Evolutionary conservation across 75 land plant genomes (phyloP).

Genomic region (Pinus taeda): DNA sequence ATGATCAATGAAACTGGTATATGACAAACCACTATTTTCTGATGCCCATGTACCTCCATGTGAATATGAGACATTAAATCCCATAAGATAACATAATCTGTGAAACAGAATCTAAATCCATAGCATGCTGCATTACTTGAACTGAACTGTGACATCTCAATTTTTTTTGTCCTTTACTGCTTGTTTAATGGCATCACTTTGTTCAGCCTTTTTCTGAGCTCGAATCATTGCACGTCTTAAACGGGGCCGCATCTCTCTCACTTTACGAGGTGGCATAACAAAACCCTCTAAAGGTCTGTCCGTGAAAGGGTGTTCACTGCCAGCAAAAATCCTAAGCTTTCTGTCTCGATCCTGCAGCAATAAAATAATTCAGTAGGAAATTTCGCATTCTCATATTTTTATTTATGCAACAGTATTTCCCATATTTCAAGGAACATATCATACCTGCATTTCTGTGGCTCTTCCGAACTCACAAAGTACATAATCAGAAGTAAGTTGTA

Average conservation of each 20-base stretch:
- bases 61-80: background rate
- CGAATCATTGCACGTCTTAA: conserved; percentile 67
- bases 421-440: no score
- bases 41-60: background rate
- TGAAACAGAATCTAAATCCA: background rate
- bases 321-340: conserved; percentile 83
- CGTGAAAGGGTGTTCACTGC: conserved; percentile 74
- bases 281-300: conserved; percentile 69
- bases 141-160: background rate
- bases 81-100: background rate
- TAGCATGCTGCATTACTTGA: background rate
- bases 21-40: background rate
- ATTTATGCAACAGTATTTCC: no score
- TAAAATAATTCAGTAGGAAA: background rate
- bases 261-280: conserved; percentile 81
- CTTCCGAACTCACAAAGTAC: no score
- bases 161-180: background rate
- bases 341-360: conserved; percentile 76
- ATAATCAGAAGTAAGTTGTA: no score
- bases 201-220: conserved; percentile 64
- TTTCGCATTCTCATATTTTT: no score
- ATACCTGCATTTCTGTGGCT: no score
- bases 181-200: conserved; percentile 14
- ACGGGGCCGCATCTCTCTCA: conserved; percentile 77
- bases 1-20: background rate